phyloP scores from a whole-genome alignment of 345 rosid genomes.

The Bruguiera parviflora region DNA sequence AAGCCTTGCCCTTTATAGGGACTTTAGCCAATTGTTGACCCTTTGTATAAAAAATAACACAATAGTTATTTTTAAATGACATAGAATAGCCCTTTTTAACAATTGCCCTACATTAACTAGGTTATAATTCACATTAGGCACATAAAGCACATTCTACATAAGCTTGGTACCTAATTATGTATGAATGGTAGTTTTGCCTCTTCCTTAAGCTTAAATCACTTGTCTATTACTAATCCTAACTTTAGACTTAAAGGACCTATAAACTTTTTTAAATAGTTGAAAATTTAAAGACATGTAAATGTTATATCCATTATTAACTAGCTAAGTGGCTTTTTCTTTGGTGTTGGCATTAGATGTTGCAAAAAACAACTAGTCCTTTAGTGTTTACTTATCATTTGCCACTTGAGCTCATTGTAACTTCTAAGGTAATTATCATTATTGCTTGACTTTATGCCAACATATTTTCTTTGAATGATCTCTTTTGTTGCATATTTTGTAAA shows the following conservation, averaged over 20 bases:
- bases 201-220: not conserved
- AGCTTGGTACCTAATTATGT: too few species aligned
- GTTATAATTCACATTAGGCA: too few species aligned
- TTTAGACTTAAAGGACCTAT: too few species aligned
- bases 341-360: too few species aligned
- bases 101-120: too few species aligned
- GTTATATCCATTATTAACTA: not conserved
- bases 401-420: not conserved
- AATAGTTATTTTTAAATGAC: too few species aligned
- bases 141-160: too few species aligned
- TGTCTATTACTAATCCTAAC: not conserved
- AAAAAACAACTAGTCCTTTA: not conserved
- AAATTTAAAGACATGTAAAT: not conserved
- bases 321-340: not conserved
- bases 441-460: not conserved
- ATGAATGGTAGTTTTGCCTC: not conserved
- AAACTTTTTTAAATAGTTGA: too few species aligned
- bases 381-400: not conserved
- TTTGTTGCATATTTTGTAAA: not conserved
- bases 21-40: too few species aligned
- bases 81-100: too few species aligned
- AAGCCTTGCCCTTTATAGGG: too few species aligned
- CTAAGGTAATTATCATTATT: not conserved
- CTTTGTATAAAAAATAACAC: too few species aligned
- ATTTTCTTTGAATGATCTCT: not conserved